Percentiles rank a stretch among this genome's conserved stretches.
phyloP scores from a whole-genome alignment of 2,329 filamentous ascomycete species.

The Fusarium decemcellulare region DNA sequence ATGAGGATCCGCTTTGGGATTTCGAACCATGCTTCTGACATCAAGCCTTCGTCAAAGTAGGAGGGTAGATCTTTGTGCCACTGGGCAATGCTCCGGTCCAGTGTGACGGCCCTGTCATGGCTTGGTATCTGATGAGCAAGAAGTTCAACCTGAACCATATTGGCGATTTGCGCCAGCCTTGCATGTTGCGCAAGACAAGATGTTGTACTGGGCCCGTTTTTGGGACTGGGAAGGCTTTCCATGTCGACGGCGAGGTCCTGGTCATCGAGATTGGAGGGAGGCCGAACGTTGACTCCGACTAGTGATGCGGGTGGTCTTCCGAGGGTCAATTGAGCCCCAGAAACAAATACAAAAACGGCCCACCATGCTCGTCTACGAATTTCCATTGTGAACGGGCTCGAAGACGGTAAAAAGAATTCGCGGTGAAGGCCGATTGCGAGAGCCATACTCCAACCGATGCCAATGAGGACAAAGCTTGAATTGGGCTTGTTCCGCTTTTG shows the following conservation, averaged over 20 bases:
- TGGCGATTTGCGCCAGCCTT: slow-evolving; percentile 31
- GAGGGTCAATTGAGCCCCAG: slow-evolving; percentile 33
- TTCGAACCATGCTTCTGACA: slow-evolving; percentile 21
- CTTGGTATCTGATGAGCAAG: slow-evolving; percentile 31
- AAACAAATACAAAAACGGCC: slow-evolving; percentile 55
- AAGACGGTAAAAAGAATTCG: slow-evolving; percentile 49
- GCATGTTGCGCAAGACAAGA: slow-evolving; percentile 32
- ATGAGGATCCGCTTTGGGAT: slow-evolving; percentile 32
- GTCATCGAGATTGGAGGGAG: slow-evolving; percentile 29
- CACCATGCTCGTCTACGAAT: slow-evolving; percentile 52
- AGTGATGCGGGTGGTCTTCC: slow-evolving; percentile 27
- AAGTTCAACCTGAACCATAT: slow-evolving; percentile 31
- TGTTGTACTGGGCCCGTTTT: slow-evolving; percentile 19
- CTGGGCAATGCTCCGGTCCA: slow-evolving; percentile 15
- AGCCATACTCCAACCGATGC: slow-evolving; percentile 62
- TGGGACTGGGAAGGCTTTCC: slow-evolving; percentile 18
- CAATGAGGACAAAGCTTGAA: slow-evolving; percentile 63
- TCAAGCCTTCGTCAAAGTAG: slow-evolving; percentile 16
- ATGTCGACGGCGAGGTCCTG: slow-evolving; percentile 34
- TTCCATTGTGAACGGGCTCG: slow-evolving; percentile 44
- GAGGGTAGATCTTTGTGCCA: slow-evolving; percentile 19
- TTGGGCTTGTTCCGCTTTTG: slow-evolving; percentile 64
- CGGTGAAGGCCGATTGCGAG: slow-evolving; percentile 62
- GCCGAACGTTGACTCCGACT: slow-evolving; percentile 30
- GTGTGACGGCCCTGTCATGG: slow-evolving; percentile 10